Base-by-base conservation (phyloP, 2,329 filamentous ascomycete genomes). In the Xylariaceae sp. region DNA sequence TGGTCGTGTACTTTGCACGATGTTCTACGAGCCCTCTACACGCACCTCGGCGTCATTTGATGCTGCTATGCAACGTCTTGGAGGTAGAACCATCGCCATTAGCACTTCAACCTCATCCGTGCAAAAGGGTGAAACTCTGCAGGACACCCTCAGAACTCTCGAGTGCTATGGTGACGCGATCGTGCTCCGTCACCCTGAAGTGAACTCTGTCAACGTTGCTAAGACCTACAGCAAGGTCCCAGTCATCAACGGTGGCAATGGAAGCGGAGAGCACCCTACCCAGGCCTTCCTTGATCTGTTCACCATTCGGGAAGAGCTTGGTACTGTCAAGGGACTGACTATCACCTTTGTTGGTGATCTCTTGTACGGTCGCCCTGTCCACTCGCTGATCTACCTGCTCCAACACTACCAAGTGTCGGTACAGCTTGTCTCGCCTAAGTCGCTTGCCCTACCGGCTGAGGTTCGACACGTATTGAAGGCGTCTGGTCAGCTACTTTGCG, bases 1-100 rank as follows among this genome's bases (percentile, higher is more conserved):
- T 69, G 92, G 92, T 34, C 87, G 89, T 51, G 85, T 99, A 10
- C 82, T 99, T 44, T 91, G 88, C 77, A 94, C 90, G 1, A 86
- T 99, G 78, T 99, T 99, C 83, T 99, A 92, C 75, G 94, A 99
- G 80, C 94, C 94, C 1, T 97, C 93, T 0, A 99, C 94, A 2
- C 85, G 94, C 57, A 99, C 94, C 4, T 97, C 93, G 10, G 86
- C 90, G 44, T 99, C 94, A 2, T 99, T 99, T 69, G 94, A 99
- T 72, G 90, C 93, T 58, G 94, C 94, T 48, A 99, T 99, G 94
- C 95, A 99, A 80, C 89, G 95, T 55, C 87, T 99, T 4, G 94
- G 94, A 67, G 94, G 94, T 52, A 85, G 91, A 53, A 93, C 89
- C 2, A 83, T 99, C 56, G 82, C 87, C 55, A 87, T 97, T 71